Percentiles rank a stretch among this genome's conserved stretches.
phyloP scores from a whole-genome alignment of 306 rosid genomes.

The Vicia faba region DNA sequence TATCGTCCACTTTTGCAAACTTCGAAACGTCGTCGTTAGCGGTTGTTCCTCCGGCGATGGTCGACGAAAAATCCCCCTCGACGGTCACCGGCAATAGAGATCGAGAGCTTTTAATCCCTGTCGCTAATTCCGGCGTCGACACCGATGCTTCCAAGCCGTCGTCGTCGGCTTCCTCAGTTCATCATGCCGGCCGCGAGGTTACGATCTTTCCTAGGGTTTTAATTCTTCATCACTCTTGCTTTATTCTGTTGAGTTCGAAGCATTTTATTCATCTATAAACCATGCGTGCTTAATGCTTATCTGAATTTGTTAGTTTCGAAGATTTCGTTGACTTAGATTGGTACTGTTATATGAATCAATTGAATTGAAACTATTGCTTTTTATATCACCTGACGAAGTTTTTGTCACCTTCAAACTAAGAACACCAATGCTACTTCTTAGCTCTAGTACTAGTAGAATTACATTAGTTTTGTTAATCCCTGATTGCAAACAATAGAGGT shows the following conservation, averaged over 20 bases:
- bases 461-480: neutral
- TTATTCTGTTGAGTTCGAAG: neutral
- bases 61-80: constrained; percentile 65
- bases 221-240: neutral
- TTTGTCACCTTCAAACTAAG: constrained; percentile 14
- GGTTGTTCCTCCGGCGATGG: constrained; percentile 49
- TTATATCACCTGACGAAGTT: constrained; percentile 1
- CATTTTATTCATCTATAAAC: neutral
- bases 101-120: constrained; percentile 92
- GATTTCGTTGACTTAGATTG: constrained; percentile 33
- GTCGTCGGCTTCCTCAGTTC: constrained; percentile 49
- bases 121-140: constrained; percentile 53
- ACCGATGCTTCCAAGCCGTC: constrained; percentile 68
- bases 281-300: constrained; percentile 8
- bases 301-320: neutral
- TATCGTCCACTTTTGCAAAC: constrained; percentile 17
- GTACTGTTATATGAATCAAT: constrained; percentile 13
- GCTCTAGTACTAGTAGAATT: neutral
- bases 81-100: constrained; percentile 60
- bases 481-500: neutral
- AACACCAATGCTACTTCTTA: neutral
- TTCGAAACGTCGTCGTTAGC: constrained; percentile 45
- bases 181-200: constrained; percentile 82
- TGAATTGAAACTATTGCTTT: constrained; percentile 11
- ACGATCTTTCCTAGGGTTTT: constrained; percentile 37